Percentiles rank a stretch among this genome's conserved stretches.
Evolutionary conservation across 2,329 filamentous ascomycete genomes (phyloP).

Genomic region (Hymenoscyphus fructigenus): DNA sequence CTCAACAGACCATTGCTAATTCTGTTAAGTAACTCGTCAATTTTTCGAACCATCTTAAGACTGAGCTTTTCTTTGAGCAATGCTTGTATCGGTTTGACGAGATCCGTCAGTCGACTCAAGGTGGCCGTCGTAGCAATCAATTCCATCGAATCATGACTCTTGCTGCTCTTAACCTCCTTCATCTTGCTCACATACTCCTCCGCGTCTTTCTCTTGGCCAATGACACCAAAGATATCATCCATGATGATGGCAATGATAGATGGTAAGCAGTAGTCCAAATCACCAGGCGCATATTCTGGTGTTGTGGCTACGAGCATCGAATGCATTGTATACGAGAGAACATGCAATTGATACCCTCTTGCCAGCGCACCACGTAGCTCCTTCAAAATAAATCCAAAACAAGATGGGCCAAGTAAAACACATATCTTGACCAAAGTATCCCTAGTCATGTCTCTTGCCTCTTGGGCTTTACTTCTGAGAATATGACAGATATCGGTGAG

Average conservation of each 20-base stretch:
- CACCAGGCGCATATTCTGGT: constrained; percentile 73
- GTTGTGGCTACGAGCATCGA: constrained; percentile 78
- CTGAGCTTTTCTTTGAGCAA: constrained; percentile 83
- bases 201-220: constrained; percentile 94
- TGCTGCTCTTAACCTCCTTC: constrained; percentile 97
- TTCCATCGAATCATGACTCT: constrained; percentile 97
- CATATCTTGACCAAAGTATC: constrained; percentile 86
- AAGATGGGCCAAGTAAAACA: constrained; percentile 73
- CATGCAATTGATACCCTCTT: constrained; percentile 88
- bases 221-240: constrained; percentile 94
- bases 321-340: constrained; percentile 92
- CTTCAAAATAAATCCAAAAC: constrained; percentile 90
- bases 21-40: constrained; percentile 82
- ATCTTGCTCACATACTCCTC: constrained; percentile 93
- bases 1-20: constrained; percentile 80
- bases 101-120: constrained; percentile 67
- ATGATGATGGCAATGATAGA: constrained; percentile 82
- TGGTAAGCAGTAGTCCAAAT: constrained; percentile 82
- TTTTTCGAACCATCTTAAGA: constrained; percentile 79
- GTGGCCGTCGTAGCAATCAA: constrained; percentile 82
- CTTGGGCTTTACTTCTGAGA: constrained; percentile 81
- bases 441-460: constrained; percentile 86
- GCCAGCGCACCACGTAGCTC: constrained; percentile 81
- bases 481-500: constrained; percentile 93
- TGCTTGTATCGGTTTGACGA: constrained; percentile 75